A percentile compares a stretch with the other conserved stretches of the same genome.
Conservation (phyloP, 2,329 filamentous ascomycete genomes). For the Fusarium sp. region DNA sequence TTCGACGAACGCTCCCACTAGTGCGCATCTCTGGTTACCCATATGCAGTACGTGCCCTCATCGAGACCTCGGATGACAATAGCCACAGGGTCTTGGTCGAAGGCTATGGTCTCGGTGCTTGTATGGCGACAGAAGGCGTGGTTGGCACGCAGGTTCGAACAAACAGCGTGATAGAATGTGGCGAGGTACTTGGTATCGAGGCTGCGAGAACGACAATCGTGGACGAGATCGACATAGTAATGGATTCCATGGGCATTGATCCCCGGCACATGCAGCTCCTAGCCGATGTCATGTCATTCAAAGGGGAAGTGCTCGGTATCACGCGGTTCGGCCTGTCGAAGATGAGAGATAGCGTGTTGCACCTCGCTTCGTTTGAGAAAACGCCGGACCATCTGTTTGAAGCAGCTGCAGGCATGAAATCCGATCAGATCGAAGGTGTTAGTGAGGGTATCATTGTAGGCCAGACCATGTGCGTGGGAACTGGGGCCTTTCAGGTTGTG, state of each 20-base stretch:
- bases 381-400: constrained; percentile 97
- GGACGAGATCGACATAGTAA: constrained; percentile 85
- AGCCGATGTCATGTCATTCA: constrained; percentile 98
- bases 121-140: constrained; percentile 93
- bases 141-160: constrained; percentile 76
- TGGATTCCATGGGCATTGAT: constrained; percentile 95
- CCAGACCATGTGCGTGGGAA: constrained; percentile 90
- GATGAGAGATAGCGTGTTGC: constrained; percentile 92
- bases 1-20: constrained; percentile 81
- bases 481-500: constrained; percentile 90
- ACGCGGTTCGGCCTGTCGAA: constrained; percentile 95
- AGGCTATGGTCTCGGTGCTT: constrained; percentile 87
- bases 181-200: constrained; percentile 90
- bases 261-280: constrained; percentile 97
- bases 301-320: constrained; percentile 95
- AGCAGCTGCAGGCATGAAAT: constrained; percentile 89
- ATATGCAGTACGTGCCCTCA: constrained; percentile 84
- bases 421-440: constrained; percentile 90
- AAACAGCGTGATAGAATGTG: constrained; percentile 91
- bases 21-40: constrained; percentile 90
- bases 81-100: constrained; percentile 85
- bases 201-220: constrained; percentile 90
- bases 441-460: constrained; percentile 98
- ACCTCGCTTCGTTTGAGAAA: constrained; percentile 96
- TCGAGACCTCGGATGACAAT: constrained; percentile 77